Evolutionary conservation across 495 filamentous ascomycete species (phyloP), one percentile per base, ranked within the genome.

Genomic region (Penicillium fimorum): DNA sequence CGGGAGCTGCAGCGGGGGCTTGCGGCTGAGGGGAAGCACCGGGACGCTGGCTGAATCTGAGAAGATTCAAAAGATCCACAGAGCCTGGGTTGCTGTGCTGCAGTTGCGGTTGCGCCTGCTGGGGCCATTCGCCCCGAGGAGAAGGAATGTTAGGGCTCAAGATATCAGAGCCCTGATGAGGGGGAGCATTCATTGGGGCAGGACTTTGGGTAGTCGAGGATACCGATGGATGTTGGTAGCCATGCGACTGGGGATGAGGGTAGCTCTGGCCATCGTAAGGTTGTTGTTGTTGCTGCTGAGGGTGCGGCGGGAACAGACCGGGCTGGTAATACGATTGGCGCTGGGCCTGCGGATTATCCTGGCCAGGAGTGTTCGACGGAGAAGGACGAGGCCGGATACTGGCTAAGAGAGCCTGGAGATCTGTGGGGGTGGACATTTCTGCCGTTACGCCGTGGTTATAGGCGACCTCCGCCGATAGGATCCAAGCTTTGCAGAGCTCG

Each of bases 11-110:
- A 53, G 58, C 65, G 18, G 67, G 48, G 33, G 63, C 66, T 43
- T 69, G 74, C 47, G 75, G 73, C 12, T 66, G 70, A 38, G 66
- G 55, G 43, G 67, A 51, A 53, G 70, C 57, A 44, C 60, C 59
- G 20, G 68, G 53, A 17, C 73, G 65, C 59, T 89, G 82, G 61
- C 83, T 90, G 73, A 92, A 96, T 73, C 91, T 91, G 47, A 98
- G 81, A 40, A 98, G 81, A 64, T 87, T 94, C 66, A 98, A 79
- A 59, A 98, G 74, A 65, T 87, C 90, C 44, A 72, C 84, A 50
- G 79, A 86, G 75, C 77, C 79, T 50, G 82, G 72, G 51, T 83
- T 78, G 49, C 63, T 60, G 62, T 67, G 70, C 46, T 67, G 68
- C 15, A 43, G 55, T 27, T 59, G 68, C 15, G 46, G 55, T 27